Evolutionary conservation across 192 early-diverging fungal genomes (phyloP).

Genomic region (Backusella morwellensis): DNA sequence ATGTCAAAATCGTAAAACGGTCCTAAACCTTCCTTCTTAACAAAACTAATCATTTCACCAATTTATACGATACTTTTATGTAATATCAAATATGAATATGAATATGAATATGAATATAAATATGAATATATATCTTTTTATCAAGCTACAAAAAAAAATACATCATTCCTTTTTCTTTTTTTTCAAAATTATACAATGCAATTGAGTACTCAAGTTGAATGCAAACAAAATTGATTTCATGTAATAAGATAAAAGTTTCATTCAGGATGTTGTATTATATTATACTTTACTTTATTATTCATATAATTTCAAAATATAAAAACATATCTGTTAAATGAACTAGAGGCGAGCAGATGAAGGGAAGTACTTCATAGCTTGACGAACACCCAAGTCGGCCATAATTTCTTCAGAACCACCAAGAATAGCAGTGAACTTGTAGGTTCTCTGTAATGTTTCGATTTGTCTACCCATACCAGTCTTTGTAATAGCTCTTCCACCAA

Average conservation of each 20-base stretch:
- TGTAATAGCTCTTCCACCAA: conserved; percentile 71
- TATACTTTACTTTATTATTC: not conserved
- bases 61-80: not conserved
- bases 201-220: too few relatives aligned
- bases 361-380: conserved; percentile 34
- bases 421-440: conserved; percentile 50
- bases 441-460: conserved; percentile 60
- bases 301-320: not conserved
- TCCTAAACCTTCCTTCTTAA: not conserved
- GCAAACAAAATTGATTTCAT: too few relatives aligned
- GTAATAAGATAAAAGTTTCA: too few relatives aligned
- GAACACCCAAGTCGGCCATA: conserved; percentile 51
- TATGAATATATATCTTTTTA: not conserved
- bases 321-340: not conserved
- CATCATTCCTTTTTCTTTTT: too few relatives aligned
- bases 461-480: conserved; percentile 70
- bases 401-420: conserved; percentile 47
- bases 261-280: too few relatives aligned
- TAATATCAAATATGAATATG: not conserved
- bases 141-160: not conserved
- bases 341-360: conserved; percentile 30
- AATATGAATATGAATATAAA: not conserved
- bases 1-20: not conserved
- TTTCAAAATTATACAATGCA: too few relatives aligned
- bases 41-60: too few relatives aligned